phyloP scores from a whole-genome alignment of 495 filamentous ascomycete species.

The Alectoria sarmentosa region DNA sequence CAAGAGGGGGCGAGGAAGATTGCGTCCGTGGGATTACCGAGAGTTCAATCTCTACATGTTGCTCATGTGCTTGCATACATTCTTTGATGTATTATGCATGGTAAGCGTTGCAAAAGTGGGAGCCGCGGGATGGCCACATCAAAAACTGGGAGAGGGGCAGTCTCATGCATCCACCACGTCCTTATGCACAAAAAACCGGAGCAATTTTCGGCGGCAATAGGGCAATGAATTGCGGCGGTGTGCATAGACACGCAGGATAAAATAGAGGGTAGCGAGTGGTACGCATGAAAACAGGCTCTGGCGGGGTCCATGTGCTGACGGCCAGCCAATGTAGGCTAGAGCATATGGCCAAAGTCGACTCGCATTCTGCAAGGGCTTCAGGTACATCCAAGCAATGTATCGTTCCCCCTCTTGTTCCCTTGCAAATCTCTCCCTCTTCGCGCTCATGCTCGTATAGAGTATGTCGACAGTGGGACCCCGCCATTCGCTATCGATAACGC shows the following conservation, averaged over 20 bases:
- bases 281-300: conserved; percentile 13
- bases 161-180: conserved; percentile 6
- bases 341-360: neutral
- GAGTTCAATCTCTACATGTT: neutral
- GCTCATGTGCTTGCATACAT: conserved; percentile 2
- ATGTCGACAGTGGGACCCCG: neutral
- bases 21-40: conserved; percentile 5
- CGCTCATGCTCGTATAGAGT: neutral
- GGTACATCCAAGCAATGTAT: conserved; percentile 16
- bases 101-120: conserved; percentile 3
- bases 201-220: conserved; percentile 18
- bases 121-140: conserved; percentile 9
- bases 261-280: conserved; percentile 13
- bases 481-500: conserved; percentile 9
- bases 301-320: neutral
- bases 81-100: neutral
- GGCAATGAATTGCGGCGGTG: conserved; percentile 2
- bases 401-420: conserved; percentile 2
- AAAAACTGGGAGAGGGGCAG: conserved; percentile 10
- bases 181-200: conserved; percentile 10
- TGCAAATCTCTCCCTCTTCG: neutral
- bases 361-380: conserved; percentile 24
- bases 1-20: neutral
- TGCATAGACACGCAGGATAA: conserved; percentile 1
- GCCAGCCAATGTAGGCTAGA: conserved; percentile 4